Evolutionary conservation across 1,139 yeast genomes (phyloP).

Genomic region (Suhomyces guaymorum): DNA sequence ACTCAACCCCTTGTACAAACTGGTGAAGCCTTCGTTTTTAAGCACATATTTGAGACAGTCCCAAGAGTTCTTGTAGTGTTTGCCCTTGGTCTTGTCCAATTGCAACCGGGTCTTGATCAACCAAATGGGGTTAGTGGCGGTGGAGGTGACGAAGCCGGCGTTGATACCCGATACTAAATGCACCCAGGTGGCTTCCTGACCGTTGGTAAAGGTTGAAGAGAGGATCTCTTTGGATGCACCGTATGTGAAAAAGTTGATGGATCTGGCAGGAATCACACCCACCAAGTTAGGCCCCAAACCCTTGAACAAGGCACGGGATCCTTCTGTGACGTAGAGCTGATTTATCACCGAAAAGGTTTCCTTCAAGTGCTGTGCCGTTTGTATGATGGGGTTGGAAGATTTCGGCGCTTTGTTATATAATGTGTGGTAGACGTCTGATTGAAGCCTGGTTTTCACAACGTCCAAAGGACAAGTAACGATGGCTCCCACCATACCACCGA

Average conservation of each 20-base stretch:
- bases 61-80: constrained; percentile 76
- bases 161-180: constrained; percentile 86
- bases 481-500: constrained; percentile 98
- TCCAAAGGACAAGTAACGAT: constrained; percentile 92
- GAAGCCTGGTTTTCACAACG: constrained; percentile 93
- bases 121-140: constrained; percentile 99
- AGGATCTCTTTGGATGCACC: constrained; percentile 84
- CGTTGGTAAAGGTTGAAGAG: constrained; percentile 63
- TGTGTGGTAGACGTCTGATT: constrained; percentile 70
- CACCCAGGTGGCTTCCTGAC: constrained; percentile 79
- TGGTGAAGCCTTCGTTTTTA: constrained; percentile 72
- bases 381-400: constrained; percentile 39
- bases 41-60: constrained; percentile 78
- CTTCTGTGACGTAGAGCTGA: constrained; percentile 73
- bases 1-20: constrained; percentile 84
- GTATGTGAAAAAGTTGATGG: constrained; percentile 94
- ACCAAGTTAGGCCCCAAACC: constrained; percentile 96
- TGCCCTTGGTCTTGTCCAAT: constrained; percentile 68
- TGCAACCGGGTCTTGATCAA: constrained; percentile 92
- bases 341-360: constrained; percentile 79
- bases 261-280: constrained; percentile 98
- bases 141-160: constrained; percentile 94
- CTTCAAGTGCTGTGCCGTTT: constrained; percentile 67
- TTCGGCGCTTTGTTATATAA: constrained; percentile 45
- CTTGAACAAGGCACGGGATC: constrained; percentile 81